Base-by-base conservation (phyloP, 352 stramenopile genomes). In the Globisporangium cylindrosporum region DNA sequence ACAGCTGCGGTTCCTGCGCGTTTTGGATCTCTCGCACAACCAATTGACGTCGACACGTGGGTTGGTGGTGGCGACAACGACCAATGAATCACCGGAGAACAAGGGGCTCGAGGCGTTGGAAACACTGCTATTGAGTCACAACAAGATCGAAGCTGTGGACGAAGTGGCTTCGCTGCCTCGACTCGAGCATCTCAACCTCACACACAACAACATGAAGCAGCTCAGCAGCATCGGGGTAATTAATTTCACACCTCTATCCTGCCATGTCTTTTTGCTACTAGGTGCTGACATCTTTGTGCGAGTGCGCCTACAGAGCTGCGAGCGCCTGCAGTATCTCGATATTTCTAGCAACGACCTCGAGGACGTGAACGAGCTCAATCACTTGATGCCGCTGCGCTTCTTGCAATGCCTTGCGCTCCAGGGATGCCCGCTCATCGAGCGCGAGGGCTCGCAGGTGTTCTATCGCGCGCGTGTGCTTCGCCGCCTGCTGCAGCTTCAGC, bases 1-100 rank as follows among this genome's bases (percentile, higher is more conserved):
- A 18, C 58, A 73, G 6, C 70, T 94, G 25, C 79, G 79, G 7
- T 92, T 90, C 63, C 70, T 94, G 27, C 81, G 85, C 22, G 66
- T 91, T 15, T 59, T 94, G 5, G 82, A 92, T 59, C 72, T 93
- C 2, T 92, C 86, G 18, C 71, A 90, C 73, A 94, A 94, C 53
- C 66, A 64, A 6, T 73, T 94, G 34, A 74, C 68, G 12, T 80
- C 73, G 3, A 86, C 80, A 15, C 41, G 57, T 20, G 79, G 78
- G 4, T 74, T 94, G 43, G 6, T 79, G 12, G 4, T 18, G 29
- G 41, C 38, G 18, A 5, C 9, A 18, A 29, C 27, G 27, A 22
- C 9, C 43, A 57, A 20, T 24, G 67, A 60, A 51, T 14, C 63
- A 0, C 18, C 38, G 8, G 20, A 41, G 0, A 53, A 62, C 32